Base-by-base conservation (phyloP, 352 stramenopile genomes). In the Peronospora destructor region DNA sequence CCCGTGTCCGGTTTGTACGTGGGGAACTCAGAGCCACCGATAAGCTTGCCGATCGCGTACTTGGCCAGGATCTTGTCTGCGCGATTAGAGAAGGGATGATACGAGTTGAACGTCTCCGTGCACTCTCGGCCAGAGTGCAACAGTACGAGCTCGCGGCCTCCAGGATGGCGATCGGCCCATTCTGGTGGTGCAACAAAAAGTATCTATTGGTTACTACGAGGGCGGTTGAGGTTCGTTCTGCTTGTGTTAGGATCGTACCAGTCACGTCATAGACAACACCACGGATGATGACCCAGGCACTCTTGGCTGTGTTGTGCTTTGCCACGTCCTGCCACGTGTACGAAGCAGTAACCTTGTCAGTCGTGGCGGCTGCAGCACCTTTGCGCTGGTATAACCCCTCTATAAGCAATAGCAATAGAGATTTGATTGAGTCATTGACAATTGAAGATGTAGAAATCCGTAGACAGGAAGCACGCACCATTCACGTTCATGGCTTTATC, bases 261-360 rank as follows among this genome's bases (percentile, higher is more conserved):
- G 88, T 96, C n/a, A 97, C 85, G 51, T 97, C 87, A 69, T 97
- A 97, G n/a, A 97, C 87, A 39, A 91, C 84, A 53, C 85, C 84
- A 58, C 87, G 81, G 56, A 97, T 84, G 36, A 98, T 95, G 41
- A 99, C 84, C 95, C 95, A 99, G 17, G 92, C 94, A 82, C 98
- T 97, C 21, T 89, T 68, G 21, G 87, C 84, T 43, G 91, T 97
- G 68, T 95, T 90, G 66, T 99, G 95, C 75, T 95, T 82, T 49
- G 95, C 87, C 39, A 98, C 90, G 41, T 98, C 90, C 49, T 90
- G 73, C 91, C 89, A 98, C 51, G 91, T 97, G 68, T 87, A 96
- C 46, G 73, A 71, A 55, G 54, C 49, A 9, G 39, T 47, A 25
- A 56, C 46, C 42, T 49, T 61, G 39, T 59, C 64, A 29, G 29